Evolutionary conservation across 2,329 filamentous ascomycete species (phyloP), one percentile per base, ranked within the genome.

Genomic region (Xylariaceae sp.): DNA sequence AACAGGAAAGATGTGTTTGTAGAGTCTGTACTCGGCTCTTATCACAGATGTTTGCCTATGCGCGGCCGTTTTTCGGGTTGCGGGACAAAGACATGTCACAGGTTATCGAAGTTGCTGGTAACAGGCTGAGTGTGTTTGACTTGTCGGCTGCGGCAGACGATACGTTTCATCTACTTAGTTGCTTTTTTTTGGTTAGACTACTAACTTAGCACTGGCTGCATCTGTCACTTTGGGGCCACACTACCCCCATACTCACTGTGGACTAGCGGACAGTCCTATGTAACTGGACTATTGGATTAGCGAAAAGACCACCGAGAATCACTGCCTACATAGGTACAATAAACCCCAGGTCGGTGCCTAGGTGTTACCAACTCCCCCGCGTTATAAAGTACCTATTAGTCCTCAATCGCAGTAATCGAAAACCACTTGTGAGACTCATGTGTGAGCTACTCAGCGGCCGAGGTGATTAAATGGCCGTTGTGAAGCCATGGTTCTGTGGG

Each of bases 11-110:
- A 11, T 5, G 35, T 42, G 23, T n/a, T n/a, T 46, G 46, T 9
- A 46, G 40, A 24, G 7, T 16, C 43, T 42, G 37, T 29, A 50
- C 16, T 27, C 24, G 9, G 26, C 21, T 30, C 35, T 9, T 40
- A 35, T 49, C 36, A 46, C 40, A 53, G 16, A 32, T 7, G 24
- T 32, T 33, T 30, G 30, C 18, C 36, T 50, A 37, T 39, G 40
- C 21, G 46, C 50, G 26, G 29, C 21, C 13, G 21, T 26, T 24
- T 8, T 39, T 39, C 21, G 33, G 24, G 24, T 18, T 21, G 42
- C 53, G 48, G 53, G 44, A 50, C 41, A 37, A 50, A 35, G 46
- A 52, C 36, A 29, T 43, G 48, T 52, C 43, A 27, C 32, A 15
- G 18, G 7, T n/a, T 16, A 16, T 35, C 32, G n/a, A 16, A 6